Evolutionary conservation across 805 yeast species (phyloP).

Genomic region (Candida vaughaniae): DNA sequence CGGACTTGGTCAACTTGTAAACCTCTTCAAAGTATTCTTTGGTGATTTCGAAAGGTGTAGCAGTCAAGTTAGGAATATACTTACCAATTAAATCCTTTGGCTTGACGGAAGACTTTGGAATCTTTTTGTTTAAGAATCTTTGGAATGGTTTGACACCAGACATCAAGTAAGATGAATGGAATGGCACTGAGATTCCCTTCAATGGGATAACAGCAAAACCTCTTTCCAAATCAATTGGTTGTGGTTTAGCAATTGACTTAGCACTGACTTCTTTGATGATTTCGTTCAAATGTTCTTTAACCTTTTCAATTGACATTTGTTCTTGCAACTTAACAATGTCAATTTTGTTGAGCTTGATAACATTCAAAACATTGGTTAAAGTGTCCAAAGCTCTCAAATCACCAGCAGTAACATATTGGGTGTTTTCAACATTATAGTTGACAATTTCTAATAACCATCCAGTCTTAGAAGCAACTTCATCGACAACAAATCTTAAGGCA

Average conservation of each 20-base stretch:
- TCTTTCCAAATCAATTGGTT: conserved; percentile 95
- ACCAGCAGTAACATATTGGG: conserved; percentile 98
- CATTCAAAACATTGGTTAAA: conserved; percentile 87
- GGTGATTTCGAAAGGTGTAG: conserved; percentile 92
- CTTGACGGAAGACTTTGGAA: conserved; percentile 91
- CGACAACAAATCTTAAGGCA: conserved; percentile 92
- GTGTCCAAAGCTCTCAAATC: conserved; percentile 94
- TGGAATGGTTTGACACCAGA: conserved; percentile 99
- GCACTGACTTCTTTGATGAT: conserved; percentile 83
- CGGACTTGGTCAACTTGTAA: conserved; percentile 85
- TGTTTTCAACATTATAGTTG: conserved; percentile 96
- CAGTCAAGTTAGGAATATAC: conserved; percentile 98
- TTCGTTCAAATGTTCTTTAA: conserved; percentile 82
- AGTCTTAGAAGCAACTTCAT: conserved; percentile 78
- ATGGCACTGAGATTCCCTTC: conserved; percentile 98
- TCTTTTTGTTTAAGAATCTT: conserved; percentile 94
- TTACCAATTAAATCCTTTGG: conserved; percentile 91
- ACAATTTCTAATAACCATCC: conserved; percentile 97
- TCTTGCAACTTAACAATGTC: conserved; percentile 87
- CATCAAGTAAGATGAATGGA: conserved; percentile 98
- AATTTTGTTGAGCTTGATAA: conserved; percentile 90
- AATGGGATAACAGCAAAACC: conserved; percentile 98
- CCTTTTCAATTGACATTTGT: conserved; percentile 80
- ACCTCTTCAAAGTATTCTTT: conserved; percentile 98
- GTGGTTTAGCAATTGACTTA: conserved; percentile 83